Conservation (phyloP, 768 basidiomycete species). For the Leccinum disarticulatum region DNA sequence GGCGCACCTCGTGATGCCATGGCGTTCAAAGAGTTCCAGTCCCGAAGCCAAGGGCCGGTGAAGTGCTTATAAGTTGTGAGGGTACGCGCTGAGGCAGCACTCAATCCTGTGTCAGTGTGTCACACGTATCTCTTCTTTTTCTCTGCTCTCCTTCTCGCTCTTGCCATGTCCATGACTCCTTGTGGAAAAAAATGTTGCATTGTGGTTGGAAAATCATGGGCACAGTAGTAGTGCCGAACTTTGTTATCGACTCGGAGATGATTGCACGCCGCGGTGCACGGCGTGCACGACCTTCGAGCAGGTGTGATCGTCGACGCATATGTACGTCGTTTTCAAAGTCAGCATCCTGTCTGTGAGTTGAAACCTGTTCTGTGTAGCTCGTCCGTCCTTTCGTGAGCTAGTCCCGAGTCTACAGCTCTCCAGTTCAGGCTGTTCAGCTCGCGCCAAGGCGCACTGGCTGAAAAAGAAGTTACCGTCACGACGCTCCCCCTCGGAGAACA, state of each 20-base stretch:
- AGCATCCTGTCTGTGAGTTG: too few relatives aligned
- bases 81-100: conserved; percentile 48
- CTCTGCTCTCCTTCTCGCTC: not conserved
- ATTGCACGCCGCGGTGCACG: conserved; percentile 54
- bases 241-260: conserved; percentile 36
- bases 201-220: conserved; percentile 58
- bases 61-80: conserved; percentile 45
- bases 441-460: conserved; percentile 54
- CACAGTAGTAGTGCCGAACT: conserved; percentile 34
- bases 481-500: conserved; percentile 30
- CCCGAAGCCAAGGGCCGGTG: conserved; percentile 33
- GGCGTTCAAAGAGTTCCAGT: conserved; percentile 27
- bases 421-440: conserved; percentile 28
- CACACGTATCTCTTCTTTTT: conserved; percentile 16
- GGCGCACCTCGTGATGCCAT: conserved; percentile 34
- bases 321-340: too few relatives aligned
- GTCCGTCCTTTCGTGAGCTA: not conserved
- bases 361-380: too few relatives aligned
- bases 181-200: not conserved
- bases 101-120: conserved; percentile 59
- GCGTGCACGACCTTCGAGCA: conserved; percentile 23
- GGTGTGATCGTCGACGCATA: too few relatives aligned
- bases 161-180: not conserved
- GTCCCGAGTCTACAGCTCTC: conserved; percentile 17
- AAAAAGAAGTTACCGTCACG: conserved; percentile 40